phyloP scores from a whole-genome alignment of 352 stramenopile genomes.

The Achlya hypogyna region DNA sequence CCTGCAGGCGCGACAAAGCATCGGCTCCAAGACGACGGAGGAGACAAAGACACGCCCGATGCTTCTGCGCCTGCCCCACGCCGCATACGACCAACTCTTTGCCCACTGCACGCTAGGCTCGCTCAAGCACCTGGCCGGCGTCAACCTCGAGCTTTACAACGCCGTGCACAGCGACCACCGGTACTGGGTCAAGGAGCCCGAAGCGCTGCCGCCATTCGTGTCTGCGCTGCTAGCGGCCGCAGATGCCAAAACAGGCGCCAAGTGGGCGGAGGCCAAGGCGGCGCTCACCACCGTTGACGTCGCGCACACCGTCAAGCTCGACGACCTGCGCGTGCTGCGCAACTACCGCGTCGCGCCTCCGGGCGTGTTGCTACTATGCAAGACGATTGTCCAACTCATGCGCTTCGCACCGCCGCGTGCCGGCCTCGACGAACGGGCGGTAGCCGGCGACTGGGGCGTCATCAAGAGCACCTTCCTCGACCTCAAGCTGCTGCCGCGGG shows the following conservation, averaged over 20 bases:
- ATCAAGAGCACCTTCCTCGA: constrained; percentile 19
- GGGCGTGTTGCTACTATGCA: constrained; percentile 7
- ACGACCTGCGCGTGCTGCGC: constrained; percentile 15
- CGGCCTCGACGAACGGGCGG: constrained; percentile 1
- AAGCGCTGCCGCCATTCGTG: background rate
- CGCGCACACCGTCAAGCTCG: background rate
- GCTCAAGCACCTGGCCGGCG: constrained; percentile 10
- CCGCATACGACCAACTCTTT: constrained; percentile 6
- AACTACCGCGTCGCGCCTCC: constrained; percentile 16
- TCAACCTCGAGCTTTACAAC: constrained; percentile 10
- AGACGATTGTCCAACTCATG: constrained; percentile 16
- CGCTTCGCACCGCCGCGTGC: constrained; percentile 8
- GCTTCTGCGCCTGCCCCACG: constrained; percentile 6
- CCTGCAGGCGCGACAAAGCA: background rate
- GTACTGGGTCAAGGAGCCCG: background rate
- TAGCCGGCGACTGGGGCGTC: constrained; percentile 8
- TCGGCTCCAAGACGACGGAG: background rate
- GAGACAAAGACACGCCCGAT: background rate
- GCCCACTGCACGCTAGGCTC: constrained; percentile 3
- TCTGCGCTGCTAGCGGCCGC: background rate
- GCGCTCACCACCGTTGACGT: background rate
- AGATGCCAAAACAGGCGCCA: background rate
- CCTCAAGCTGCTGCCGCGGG: background rate
- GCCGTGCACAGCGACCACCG: constrained; percentile 1
- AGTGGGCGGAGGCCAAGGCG: background rate